Conservation (phyloP, 1,284 basidiomycete species). For the Leccinum fuscescens region DNA sequence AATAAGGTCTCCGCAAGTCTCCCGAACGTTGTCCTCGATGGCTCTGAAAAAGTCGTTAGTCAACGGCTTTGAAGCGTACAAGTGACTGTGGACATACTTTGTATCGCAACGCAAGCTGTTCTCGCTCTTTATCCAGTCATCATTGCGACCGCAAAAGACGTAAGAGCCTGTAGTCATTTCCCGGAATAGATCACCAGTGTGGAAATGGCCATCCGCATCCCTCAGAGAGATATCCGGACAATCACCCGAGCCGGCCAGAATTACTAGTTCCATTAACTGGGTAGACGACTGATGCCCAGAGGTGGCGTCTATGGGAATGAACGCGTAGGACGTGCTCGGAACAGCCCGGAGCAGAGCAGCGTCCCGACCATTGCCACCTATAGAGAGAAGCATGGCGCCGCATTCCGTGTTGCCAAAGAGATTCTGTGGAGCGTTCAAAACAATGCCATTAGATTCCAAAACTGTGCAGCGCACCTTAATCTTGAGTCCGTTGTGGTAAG, state of each 20-base stretch:
- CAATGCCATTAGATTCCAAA: conserved; percentile 1
- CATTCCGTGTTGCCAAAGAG: conserved; percentile 73
- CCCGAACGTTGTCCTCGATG: conserved; percentile 67
- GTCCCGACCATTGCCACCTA: conserved; percentile 44
- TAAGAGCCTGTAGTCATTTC: conserved; percentile 54
- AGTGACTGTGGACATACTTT: conserved; percentile 40
- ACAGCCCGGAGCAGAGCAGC: conserved; percentile 51
- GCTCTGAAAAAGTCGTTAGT: conserved; percentile 38
- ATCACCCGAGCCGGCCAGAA: conserved; percentile 60
- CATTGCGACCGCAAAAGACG: conserved; percentile 64
- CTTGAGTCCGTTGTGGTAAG: conserved; percentile 53
- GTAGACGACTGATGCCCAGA: conserved; percentile 49
- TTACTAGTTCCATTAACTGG: conserved; percentile 61
- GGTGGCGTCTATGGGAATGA: conserved; percentile 48
- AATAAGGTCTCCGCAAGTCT: conserved; percentile 53
- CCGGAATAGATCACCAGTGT: conserved; percentile 73
- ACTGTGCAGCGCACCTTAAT: conserved; percentile 44
- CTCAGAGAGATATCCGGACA: conserved; percentile 64
- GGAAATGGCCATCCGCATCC: conserved; percentile 60
- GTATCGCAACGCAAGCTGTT: conserved; percentile 72
- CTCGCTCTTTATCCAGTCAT: conserved; percentile 79
- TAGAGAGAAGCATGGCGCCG: conserved; percentile 60
- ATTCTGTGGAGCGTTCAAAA: conserved; percentile 41
- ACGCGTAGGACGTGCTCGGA: conserved; percentile 56
- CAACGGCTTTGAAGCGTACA: background rate